Conservation (phyloP, 345 rosid species). For the Citrus unshiu region DNA sequence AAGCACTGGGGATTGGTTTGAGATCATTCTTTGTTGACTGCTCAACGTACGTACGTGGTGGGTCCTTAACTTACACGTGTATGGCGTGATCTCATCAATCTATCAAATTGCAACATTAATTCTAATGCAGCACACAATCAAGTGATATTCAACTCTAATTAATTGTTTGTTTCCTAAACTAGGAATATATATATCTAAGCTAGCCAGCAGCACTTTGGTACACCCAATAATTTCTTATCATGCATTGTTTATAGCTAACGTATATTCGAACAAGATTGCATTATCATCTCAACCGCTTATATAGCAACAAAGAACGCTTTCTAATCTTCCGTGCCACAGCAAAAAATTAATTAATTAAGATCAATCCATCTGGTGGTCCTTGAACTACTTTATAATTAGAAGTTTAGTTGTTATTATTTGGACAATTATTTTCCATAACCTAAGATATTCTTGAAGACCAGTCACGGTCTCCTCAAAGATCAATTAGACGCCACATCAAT, state of each 20-base stretch:
- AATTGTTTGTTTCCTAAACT: not conserved
- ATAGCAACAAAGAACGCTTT: slow-evolving; percentile 6
- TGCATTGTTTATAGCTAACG: not conserved
- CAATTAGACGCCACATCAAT: not conserved
- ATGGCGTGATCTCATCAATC: not conserved
- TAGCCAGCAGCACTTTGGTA: not conserved
- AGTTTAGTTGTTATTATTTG: not conserved
- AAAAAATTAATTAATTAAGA: not conserved
- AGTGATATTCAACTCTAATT: not conserved
- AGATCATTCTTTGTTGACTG: slow-evolving; percentile 7
- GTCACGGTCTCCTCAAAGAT: not conserved
- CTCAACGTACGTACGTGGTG: not conserved
- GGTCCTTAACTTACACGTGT: not conserved
- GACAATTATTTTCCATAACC: not conserved
- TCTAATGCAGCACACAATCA: no score
- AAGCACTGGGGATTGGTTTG: not conserved
- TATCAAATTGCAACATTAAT: not conserved
- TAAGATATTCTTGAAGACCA: slow-evolving; percentile 7
- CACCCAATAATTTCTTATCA: not conserved
- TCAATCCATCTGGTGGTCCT: not conserved
- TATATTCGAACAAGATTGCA: not conserved
- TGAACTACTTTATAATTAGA: not conserved
- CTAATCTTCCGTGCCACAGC: not conserved
- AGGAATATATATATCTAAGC: not conserved
- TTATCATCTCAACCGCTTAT: not conserved